Conservation (phyloP, 768 basidiomycete species). For the Mycena crocata region DNA sequence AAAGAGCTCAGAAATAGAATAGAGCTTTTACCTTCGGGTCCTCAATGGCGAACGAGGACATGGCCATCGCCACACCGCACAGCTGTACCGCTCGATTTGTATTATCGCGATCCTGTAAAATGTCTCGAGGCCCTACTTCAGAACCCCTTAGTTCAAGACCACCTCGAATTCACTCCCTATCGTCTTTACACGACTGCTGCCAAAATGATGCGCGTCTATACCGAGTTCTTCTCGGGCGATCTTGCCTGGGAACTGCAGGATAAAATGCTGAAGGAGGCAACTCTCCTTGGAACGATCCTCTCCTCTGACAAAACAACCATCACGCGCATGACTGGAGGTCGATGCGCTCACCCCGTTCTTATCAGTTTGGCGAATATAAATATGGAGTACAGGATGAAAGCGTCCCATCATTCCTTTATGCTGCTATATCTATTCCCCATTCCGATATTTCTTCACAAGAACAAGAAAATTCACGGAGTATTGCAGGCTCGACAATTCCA, state of each 20-base stretch:
- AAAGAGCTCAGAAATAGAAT: neutral
- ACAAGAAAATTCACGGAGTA: constrained; percentile 20
- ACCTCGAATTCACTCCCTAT: constrained; percentile 9
- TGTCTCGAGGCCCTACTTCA: neutral
- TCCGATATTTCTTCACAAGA: constrained; percentile 33
- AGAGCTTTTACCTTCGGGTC: neutral
- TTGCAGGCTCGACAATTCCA: constrained; percentile 33
- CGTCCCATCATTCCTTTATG: constrained; percentile 29
- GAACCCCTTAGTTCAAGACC: neutral
- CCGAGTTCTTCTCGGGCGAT: constrained; percentile 38
- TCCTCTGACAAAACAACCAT: constrained; percentile 39
- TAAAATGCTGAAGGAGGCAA: constrained; percentile 30
- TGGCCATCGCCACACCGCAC: neutral
- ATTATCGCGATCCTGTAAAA: constrained; percentile 2
- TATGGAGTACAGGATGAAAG: constrained; percentile 29
- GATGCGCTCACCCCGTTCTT: constrained; percentile 28
- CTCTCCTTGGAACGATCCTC: constrained; percentile 31
- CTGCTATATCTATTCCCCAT: constrained; percentile 37
- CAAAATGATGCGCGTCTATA: constrained; percentile 29
- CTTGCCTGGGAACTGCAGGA: constrained; percentile 37
- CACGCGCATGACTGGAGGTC: constrained; percentile 31
- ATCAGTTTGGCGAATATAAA: constrained; percentile 33
- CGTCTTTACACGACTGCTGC: constrained; percentile 25
- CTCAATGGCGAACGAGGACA: neutral
- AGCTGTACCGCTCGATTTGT: neutral